phyloP scores from a whole-genome alignment of 345 rosid genomes.

The Euphorbia pulcherrima region DNA sequence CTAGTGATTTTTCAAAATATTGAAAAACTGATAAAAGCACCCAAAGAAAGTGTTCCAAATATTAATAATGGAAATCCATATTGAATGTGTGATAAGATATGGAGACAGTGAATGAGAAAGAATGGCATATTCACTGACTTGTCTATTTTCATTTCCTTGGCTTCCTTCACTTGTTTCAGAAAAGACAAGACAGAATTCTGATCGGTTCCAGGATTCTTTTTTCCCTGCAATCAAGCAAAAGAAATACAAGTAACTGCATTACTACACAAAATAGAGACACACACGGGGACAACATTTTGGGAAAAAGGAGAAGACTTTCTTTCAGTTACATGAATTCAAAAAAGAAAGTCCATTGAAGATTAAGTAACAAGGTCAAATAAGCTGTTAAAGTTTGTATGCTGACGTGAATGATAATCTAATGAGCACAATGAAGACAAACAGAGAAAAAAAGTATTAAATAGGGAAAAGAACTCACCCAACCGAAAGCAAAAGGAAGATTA shows the following conservation, averaged over 20 bases:
- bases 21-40: not conserved
- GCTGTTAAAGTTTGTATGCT: not conserved
- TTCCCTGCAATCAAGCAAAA: conserved; percentile 40
- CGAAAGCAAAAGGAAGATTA: conserved; percentile 89
- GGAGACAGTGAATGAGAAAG: too few species aligned
- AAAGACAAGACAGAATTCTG: conserved; percentile 40
- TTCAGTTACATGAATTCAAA: not conserved
- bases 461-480: conserved; percentile 58
- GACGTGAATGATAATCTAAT: not conserved
- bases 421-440: not conserved
- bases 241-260: not conserved
- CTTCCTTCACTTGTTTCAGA: conserved; percentile 51
- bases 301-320: not conserved
- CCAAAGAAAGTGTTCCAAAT: not conserved
- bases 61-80: not conserved
- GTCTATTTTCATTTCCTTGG: conserved; percentile 68
- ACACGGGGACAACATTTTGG: too few species aligned
- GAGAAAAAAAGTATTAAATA: not conserved
- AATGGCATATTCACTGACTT: too few species aligned
- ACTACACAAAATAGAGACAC: not conserved
- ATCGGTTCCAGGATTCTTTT: conserved; percentile 70
- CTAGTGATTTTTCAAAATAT: not conserved
- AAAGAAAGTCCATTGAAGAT: not conserved
- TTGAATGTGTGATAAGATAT: too few species aligned
- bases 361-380: too few species aligned